Conservation (phyloP, 2,329 filamentous ascomycete genomes). For the Epichloe glyceriae region DNA sequence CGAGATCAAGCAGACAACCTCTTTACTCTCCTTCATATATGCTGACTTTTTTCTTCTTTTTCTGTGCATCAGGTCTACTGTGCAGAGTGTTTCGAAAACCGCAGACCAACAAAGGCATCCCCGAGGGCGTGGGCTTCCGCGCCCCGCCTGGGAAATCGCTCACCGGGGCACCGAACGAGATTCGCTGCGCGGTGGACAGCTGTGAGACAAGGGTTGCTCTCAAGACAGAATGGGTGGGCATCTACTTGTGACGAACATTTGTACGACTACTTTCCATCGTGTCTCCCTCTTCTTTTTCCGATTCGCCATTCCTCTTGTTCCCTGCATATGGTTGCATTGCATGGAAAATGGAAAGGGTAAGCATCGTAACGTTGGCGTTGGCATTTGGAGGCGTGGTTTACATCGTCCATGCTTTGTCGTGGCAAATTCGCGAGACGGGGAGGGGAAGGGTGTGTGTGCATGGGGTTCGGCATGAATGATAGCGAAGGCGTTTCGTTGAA, state of each 20-base stretch:
- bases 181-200: slow-evolving; percentile 43
- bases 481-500: background rate
- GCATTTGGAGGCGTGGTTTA: background rate
- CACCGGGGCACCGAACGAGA: slow-evolving; percentile 16
- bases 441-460: background rate
- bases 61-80: slow-evolving; percentile 43
- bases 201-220: slow-evolving; percentile 39
- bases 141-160: slow-evolving; percentile 16
- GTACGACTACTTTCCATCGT: background rate
- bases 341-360: background rate
- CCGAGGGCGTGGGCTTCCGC: slow-evolving; percentile 26
- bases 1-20: background rate
- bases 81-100: slow-evolving; percentile 45
- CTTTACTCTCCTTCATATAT: background rate
- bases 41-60: background rate
- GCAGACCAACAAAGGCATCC: slow-evolving; percentile 26
- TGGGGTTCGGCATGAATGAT: background rate
- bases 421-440: background rate
- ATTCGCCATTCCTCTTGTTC: background rate
- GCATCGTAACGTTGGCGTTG: background rate
- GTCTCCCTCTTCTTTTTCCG: background rate
- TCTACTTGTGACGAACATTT: slow-evolving; percentile 32
- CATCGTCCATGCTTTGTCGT: background rate
- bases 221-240: slow-evolving; percentile 49
- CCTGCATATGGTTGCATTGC: background rate